phyloP scores from a whole-genome alignment of 768 basidiomycete genomes.

The Boletus coccyginus region DNA sequence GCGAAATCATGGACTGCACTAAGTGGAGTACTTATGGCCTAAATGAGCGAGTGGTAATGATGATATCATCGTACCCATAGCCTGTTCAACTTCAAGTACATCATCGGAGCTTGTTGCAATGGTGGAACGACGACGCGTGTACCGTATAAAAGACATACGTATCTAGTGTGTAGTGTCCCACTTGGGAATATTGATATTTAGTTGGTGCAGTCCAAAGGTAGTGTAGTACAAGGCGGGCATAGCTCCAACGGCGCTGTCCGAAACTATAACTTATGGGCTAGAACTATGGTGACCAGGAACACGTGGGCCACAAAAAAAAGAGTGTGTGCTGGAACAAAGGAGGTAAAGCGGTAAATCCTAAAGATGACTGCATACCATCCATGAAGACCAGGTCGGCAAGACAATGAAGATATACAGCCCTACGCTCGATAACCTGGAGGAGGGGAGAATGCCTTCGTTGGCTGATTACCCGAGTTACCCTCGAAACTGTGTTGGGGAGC shows the following conservation, averaged over 20 bases:
- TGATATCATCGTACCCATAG: conserved; percentile 4
- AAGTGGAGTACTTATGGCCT: conserved; percentile 5
- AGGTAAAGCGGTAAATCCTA: not conserved
- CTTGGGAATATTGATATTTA: not conserved
- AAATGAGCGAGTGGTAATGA: not conserved
- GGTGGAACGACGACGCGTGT: not conserved
- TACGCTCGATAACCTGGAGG: conserved; percentile 22
- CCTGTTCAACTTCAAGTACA: not conserved
- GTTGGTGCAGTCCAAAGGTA: conserved; percentile 5
- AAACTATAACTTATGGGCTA: conserved; percentile 24
- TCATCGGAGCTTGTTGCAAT: not conserved
- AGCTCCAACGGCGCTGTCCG: conserved; percentile 3
- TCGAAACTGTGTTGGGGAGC: conserved; percentile 25
- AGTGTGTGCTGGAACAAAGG: not conserved
- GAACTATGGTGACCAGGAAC: conserved; percentile 4
- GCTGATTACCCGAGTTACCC: conserved; percentile 1
- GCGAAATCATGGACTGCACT: not conserved
- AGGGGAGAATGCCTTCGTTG: conserved; percentile 8
- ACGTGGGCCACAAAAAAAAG: conserved; percentile 1
- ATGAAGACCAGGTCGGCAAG: not conserved
- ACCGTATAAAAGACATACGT: not conserved
- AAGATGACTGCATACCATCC: not conserved
- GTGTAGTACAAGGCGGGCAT: conserved; percentile 17
- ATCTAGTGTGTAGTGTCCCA: not conserved
- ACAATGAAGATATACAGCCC: not conserved